Evolutionary conservation across 148 eudicot species (phyloP).

Genomic region (Chenopodium album): DNA sequence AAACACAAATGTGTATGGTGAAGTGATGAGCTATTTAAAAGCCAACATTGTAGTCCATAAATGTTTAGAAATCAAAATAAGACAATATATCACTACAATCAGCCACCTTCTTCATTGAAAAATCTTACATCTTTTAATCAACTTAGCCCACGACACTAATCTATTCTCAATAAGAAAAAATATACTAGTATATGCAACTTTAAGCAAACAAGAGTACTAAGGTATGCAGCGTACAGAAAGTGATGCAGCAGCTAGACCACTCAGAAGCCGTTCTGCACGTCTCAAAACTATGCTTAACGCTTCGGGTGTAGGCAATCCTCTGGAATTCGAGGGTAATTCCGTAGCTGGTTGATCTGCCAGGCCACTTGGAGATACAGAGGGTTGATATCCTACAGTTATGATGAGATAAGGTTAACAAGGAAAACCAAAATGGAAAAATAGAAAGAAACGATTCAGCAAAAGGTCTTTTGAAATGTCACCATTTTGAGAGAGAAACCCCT

Average conservation of each 20-base stretch:
- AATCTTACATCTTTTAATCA: background rate
- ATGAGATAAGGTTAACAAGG: background rate
- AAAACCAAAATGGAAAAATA: background rate
- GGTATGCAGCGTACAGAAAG: constrained; percentile 62
- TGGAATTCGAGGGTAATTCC: constrained; percentile 49
- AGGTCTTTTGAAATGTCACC: constrained; percentile 38
- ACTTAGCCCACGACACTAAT: background rate
- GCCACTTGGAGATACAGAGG: constrained; percentile 42
- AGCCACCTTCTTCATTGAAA: background rate
- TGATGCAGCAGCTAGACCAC: constrained; percentile 52
- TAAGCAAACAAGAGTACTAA: background rate
- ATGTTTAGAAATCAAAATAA: background rate
- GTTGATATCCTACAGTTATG: constrained; percentile 44
- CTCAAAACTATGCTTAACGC: constrained; percentile 62
- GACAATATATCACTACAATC: background rate
- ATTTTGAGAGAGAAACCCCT: constrained; percentile 63
- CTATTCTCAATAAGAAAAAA: background rate
- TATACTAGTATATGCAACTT: background rate
- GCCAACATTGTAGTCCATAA: background rate
- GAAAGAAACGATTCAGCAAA: background rate
- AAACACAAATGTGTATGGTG: background rate
- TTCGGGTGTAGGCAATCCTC: constrained; percentile 72
- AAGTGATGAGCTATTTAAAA: too few species aligned
- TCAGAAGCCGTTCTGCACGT: constrained; percentile 70
- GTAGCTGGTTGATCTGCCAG: constrained; percentile 38